Evolutionary conservation across 2,329 filamentous ascomycete genomes (phyloP), one percentile per base, ranked within the genome.

Genomic region (Ambrosiella xylebori): DNA sequence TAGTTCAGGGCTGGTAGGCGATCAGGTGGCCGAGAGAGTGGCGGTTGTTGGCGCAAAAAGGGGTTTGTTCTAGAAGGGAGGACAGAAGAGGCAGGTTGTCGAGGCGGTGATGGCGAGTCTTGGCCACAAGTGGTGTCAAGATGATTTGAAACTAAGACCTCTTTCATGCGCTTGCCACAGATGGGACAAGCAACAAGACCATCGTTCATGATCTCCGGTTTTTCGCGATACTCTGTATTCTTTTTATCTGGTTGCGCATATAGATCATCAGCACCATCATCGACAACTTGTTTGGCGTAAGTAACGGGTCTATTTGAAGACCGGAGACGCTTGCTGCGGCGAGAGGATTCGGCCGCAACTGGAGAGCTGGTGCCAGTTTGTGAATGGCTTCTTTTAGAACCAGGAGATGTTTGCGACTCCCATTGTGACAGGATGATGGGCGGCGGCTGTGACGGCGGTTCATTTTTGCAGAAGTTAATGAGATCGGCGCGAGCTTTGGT

Each of bases 151-250:
- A 97, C 87, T 57, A 77, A 75, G 63, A 79, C 79, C 55, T 83
- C 79, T 68, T 93, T 94, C 85, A 97, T 95, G 55, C 82, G 79
- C 64, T 73, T 76, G 54, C 74, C 73, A 67, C 93, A 98, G 15
- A 91, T 84, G 0, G 93, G 93, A 67, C 93, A 98, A 45, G 80
- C 76, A 1, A 90, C 86, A 12, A 93, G 73, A 2, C 87, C 88
- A 64, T 93, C 86, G 36, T 85, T 82, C 75, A 63, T 35, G 8
- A 8, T 37, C 19, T 41, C 51, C 12, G 66, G 65, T 7, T 63
- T 60, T 54, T 67, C 68, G 49, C 70, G 66, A 3, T 66, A 68
- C 37, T 67, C 64, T n/a, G 65, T 63, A 44, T 67, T 56, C n/a
- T 49, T 54, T 3, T 47, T 37, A 6, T 44, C 50, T 13, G 35